Evolutionary conservation across 106 monocot genomes (phyloP).

Genomic region (Vanilla planifolia): DNA sequence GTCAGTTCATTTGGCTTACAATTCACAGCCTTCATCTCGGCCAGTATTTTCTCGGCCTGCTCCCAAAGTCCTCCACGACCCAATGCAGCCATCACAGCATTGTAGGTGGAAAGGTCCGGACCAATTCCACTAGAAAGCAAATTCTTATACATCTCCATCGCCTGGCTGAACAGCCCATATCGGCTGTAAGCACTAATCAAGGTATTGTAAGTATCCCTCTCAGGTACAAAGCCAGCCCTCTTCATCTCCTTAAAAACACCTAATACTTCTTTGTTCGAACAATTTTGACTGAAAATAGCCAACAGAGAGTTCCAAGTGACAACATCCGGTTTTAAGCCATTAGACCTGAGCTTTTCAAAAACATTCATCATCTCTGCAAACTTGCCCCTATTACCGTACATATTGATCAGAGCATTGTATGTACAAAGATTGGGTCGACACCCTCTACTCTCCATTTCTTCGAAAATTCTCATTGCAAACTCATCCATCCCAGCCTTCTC

Average conservation of each 20-base stretch:
- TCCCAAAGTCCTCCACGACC: slow-evolving; percentile 88
- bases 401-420: slow-evolving; percentile 86
- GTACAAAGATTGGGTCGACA: slow-evolving; percentile 88
- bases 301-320: slow-evolving; percentile 96
- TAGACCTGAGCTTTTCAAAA: slow-evolving; percentile 59
- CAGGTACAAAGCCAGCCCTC: slow-evolving; percentile 88
- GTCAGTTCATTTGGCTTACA: slow-evolving; percentile 79
- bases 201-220: slow-evolving; percentile 92
- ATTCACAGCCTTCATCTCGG: slow-evolving; percentile 68
- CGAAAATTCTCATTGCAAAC: slow-evolving; percentile 37
- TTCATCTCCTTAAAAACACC: slow-evolving; percentile 98
- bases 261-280: slow-evolving; percentile 70
- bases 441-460: slow-evolving; percentile 66
- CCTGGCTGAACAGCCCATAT: slow-evolving; percentile 72
- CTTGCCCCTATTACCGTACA: slow-evolving; percentile 79
- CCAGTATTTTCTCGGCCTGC: slow-evolving; percentile 72
- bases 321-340: slow-evolving; percentile 65
- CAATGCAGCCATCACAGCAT: slow-evolving; percentile 83
- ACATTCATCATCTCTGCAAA: slow-evolving; percentile 79
- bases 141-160: slow-evolving; percentile 88
- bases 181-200: slow-evolving; percentile 93
- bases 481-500: slow-evolving; percentile 89
- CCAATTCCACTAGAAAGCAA: slow-evolving; percentile 76
- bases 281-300: slow-evolving; percentile 90
- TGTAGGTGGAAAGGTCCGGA: slow-evolving; percentile 92